These are phyloP conservation scores for Dioszegia aurantiaca DNA, from an alignment of 768 basidiomycete genomes.

Conservation along the genomic window DNA sequence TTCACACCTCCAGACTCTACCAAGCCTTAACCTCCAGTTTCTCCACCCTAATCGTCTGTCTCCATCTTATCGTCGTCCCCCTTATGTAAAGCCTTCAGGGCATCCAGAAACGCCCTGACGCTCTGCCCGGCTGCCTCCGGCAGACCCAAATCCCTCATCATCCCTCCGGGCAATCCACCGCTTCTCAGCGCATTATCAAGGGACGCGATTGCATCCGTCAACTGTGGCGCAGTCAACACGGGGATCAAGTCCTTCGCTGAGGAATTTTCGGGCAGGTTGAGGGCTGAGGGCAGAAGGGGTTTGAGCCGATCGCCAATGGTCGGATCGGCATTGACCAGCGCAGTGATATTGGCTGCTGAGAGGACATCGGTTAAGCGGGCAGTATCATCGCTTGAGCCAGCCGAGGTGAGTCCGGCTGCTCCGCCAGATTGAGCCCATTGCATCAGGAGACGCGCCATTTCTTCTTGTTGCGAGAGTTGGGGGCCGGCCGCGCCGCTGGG, in stretches of 20 bases:
- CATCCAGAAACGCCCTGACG: conserved; percentile 73
- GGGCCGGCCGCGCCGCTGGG: not conserved
- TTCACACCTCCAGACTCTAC: too few relatives aligned
- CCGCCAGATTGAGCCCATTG: conserved; percentile 38
- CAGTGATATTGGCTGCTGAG: conserved; percentile 35
- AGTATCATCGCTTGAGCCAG: conserved; percentile 17
- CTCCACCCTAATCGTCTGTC: conserved; percentile 60
- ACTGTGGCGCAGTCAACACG: conserved; percentile 78
- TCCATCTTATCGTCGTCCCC: conserved; percentile 70
- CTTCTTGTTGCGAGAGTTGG: conserved; percentile 11
- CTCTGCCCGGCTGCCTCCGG: conserved; percentile 80
- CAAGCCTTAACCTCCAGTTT: not conserved
- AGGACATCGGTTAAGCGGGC: conserved; percentile 47
- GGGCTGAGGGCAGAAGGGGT: conserved; percentile 76
- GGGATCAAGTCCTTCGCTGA: conserved; percentile 68
- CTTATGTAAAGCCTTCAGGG: conserved; percentile 67
- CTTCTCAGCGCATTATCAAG: conserved; percentile 82
- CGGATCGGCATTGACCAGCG: conserved; percentile 63
- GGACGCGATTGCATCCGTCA: conserved; percentile 71
- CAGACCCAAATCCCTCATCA: conserved; percentile 75
- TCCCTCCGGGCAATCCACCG: conserved; percentile 65
- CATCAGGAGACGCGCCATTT: conserved; percentile 40
- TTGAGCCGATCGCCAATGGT: conserved; percentile 68
- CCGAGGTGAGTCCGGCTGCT: conserved; percentile 9
- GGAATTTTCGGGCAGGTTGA: conserved; percentile 61